Evolutionary conservation across 2,329 filamentous ascomycete species (phyloP), one percentile per base, ranked within the genome.

Genomic region (Beauveria brongniartii): DNA sequence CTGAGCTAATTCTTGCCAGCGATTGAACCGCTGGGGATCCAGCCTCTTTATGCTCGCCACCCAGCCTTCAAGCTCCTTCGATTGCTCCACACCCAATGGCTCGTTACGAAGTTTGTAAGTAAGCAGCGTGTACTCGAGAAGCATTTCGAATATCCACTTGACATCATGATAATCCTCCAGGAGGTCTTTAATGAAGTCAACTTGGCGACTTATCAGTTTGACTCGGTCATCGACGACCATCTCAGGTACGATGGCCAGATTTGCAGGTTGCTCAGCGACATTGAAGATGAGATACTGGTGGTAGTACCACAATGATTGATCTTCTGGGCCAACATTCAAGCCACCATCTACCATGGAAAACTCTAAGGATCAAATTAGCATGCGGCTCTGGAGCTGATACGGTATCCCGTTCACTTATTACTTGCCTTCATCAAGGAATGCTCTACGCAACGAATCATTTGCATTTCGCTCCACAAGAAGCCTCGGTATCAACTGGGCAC

Each of bases 301-400:
- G 70, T 99, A 97, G 73, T 95, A 96, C 92, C 94, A 99, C 6
- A 97, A 80, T 20, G 92, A 96, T 71, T 97, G 93, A 70, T 97
- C 93, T 67, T 96, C 92, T 0, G 93, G 92, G 62, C 95, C 92
- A 43, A 91, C 90, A 63, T 92, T 94, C 54, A 97, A 79, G 0
- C 89, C 92, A 61, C 87, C 83, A 60, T 88, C 86, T 28, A 96
- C 87, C 48, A 90, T 77, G 28, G 83, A 79, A 55, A 97, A 79
- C 75, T 99, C 94, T 81, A 55, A 2, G 24, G 26, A 10, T 10
- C 18, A 44, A 2, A 24, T 63, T n/a, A 59, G 28, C 16, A 59
- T 48, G 40, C 57, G 6, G 9, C n/a, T 16, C 16, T 20, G 14
- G 20, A 26, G 30, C 14, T 18, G 14, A 34, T 26, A 10, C n/a